phyloP scores from a whole-genome alignment of 768 basidiomycete genomes.

The Termitomyces sp. region DNA sequence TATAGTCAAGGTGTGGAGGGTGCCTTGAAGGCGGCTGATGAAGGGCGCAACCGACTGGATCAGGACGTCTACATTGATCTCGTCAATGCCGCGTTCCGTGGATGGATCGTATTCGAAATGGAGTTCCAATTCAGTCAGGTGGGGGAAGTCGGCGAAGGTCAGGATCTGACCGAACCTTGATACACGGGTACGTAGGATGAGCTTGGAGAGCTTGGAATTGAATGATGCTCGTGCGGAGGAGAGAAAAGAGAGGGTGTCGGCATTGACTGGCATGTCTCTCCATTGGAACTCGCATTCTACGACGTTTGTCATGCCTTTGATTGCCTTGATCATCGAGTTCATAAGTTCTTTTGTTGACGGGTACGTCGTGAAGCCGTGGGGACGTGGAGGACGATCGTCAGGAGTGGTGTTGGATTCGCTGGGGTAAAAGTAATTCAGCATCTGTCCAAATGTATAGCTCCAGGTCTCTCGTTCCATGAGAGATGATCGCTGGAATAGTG shows the following conservation, averaged over 20 bases:
- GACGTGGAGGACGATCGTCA: not conserved
- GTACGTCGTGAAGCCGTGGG: slow-evolving; percentile 3
- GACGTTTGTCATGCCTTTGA: slow-evolving; percentile 31
- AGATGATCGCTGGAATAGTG: slow-evolving; percentile 3
- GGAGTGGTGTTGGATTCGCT: not conserved
- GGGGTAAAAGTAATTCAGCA: not conserved
- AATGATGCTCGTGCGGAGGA: slow-evolving; percentile 25
- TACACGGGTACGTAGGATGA: slow-evolving; percentile 30
- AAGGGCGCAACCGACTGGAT: slow-evolving; percentile 28
- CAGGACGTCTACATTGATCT: slow-evolving; percentile 16
- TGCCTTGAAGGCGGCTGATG: slow-evolving; percentile 23
- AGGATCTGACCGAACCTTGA: slow-evolving; percentile 29
- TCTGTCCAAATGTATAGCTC: not conserved
- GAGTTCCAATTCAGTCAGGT: slow-evolving; percentile 31
- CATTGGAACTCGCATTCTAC: slow-evolving; percentile 34
- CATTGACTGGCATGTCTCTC: slow-evolving; percentile 32
- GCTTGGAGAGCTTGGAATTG: slow-evolving; percentile 28
- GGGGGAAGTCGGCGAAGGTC: slow-evolving; percentile 24
- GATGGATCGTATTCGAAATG: slow-evolving; percentile 29
- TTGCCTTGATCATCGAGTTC: slow-evolving; percentile 29
- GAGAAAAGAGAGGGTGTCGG: slow-evolving; percentile 28
- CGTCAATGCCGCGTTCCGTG: not conserved
- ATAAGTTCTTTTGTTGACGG: slow-evolving; percentile 23
- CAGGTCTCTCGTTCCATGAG: not conserved
- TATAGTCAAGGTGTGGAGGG: slow-evolving; percentile 30